Conservation (phyloP, 2,329 filamentous ascomycete genomes). For the Aspergillaceae sp. region DNA sequence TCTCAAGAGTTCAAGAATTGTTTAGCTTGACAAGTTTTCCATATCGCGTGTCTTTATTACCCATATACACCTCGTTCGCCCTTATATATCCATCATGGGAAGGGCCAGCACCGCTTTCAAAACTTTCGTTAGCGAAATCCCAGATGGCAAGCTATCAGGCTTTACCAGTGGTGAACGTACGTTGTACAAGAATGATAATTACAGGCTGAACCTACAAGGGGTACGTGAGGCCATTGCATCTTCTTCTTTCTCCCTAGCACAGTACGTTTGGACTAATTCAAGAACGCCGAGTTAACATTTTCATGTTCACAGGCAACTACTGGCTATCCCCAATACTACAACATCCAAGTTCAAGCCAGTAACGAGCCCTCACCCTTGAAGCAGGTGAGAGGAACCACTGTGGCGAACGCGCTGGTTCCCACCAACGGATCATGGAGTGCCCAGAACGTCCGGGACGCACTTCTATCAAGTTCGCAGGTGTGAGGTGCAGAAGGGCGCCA, state of each 20-base stretch:
- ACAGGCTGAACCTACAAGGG: neutral
- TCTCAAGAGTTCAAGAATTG: too few relatives aligned
- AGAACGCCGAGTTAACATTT: neutral
- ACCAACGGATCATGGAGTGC: neutral
- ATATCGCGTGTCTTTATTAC: too few relatives aligned
- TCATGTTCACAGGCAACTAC: neutral
- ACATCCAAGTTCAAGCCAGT: neutral
- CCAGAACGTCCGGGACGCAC: neutral
- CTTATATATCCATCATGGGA: neutral
- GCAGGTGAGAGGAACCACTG: neutral
- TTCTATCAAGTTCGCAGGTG: neutral
- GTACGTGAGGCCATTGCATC: neutral
- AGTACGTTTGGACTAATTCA: neutral
- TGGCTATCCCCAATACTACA: neutral
- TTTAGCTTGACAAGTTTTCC: too few relatives aligned
- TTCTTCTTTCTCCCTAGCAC: neutral
- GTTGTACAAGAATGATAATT: neutral
- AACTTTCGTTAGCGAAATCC: neutral
- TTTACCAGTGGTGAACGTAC: neutral
- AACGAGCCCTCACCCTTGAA: neutral
- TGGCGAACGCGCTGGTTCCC: neutral
- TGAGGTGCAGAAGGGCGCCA: neutral
- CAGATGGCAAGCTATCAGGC: neutral
- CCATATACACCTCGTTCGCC: too few relatives aligned
- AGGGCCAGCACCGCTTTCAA: neutral